Percentiles rank a stretch among this genome's conserved stretches.
These are phyloP conservation scores for Kurtzmaniella fragi DNA, from an alignment of 805 yeast genomes.

Conservation along the genomic window DNA sequence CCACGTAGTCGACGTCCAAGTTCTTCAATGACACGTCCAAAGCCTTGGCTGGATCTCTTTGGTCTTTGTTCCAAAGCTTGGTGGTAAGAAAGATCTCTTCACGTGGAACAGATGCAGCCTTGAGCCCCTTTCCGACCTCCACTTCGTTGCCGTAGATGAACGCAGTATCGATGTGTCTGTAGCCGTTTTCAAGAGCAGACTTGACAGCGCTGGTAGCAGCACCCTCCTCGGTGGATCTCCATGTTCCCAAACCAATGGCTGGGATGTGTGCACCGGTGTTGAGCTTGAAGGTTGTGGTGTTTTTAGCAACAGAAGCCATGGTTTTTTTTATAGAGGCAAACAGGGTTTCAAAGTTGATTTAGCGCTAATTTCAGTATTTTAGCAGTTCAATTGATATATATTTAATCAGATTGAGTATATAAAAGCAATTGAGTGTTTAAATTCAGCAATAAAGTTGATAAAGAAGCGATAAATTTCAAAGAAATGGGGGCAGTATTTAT, in stretches of 20 bases:
- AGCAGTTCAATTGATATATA: too few species aligned
- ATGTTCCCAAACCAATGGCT: slow-evolving; percentile 69
- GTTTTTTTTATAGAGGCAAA: too few species aligned
- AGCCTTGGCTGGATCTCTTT: slow-evolving; percentile 45
- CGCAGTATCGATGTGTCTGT: slow-evolving; percentile 73
- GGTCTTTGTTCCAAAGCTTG: slow-evolving; percentile 55
- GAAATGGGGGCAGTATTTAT: too few species aligned
- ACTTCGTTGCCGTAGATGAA: slow-evolving; percentile 59
- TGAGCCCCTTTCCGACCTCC: slow-evolving; percentile 49
- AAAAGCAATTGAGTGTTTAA: too few species aligned
- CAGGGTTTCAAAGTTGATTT: too few species aligned
- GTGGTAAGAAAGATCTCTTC: slow-evolving; percentile 63
- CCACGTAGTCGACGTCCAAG: slow-evolving; percentile 68
- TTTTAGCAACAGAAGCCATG: neutral
- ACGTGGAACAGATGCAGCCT: slow-evolving; percentile 57
- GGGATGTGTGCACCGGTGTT: slow-evolving; percentile 67
- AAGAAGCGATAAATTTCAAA: too few species aligned
- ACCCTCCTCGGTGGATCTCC: slow-evolving; percentile 48
- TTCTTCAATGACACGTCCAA: slow-evolving; percentile 53
- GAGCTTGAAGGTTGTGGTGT: slow-evolving; percentile 25
- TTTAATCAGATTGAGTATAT: too few species aligned
- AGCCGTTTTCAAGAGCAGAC: slow-evolving; percentile 60
- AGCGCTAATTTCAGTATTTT: too few species aligned
- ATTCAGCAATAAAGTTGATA: too few species aligned
- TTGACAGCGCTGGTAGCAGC: slow-evolving; percentile 55